Conservation (phyloP, 305 asterid species). For the Fraxinus ornus region DNA sequence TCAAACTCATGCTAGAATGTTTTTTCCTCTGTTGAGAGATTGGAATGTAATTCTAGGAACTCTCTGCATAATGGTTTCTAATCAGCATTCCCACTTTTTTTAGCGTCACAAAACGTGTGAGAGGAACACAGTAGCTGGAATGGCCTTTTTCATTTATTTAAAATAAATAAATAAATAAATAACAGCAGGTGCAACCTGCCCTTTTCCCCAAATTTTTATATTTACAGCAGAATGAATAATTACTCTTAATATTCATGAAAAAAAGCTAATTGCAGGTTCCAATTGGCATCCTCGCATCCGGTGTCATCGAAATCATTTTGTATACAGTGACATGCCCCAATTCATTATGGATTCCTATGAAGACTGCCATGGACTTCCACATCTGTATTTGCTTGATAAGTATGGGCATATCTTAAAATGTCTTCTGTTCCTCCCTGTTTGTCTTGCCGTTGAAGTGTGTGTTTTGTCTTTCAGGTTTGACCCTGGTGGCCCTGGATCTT, state of each 20-base stretch:
- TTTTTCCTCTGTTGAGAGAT: neutral
- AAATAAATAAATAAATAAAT: neutral
- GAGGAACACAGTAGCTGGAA: neutral
- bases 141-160: neutral
- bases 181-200: constrained; percentile 13
- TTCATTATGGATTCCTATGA: constrained; percentile 87
- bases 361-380: constrained; percentile 71
- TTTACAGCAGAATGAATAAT: constrained; percentile 20
- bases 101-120: neutral
- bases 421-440: constrained; percentile 17
- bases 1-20: neutral
- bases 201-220: constrained; percentile 7
- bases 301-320: constrained; percentile 63
- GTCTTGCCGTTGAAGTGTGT: constrained; percentile 11
- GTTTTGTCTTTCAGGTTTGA: constrained; percentile 65
- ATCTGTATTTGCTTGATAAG: constrained; percentile 77
- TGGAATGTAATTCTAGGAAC: neutral
- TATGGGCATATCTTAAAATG: constrained; percentile 30
- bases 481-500: constrained; percentile 88
- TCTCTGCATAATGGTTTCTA: neutral
- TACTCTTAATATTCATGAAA: constrained; percentile 25
- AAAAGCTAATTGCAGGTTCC: constrained; percentile 58
- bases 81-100: neutral
- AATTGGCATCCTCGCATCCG: constrained; percentile 67
- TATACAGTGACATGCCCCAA: constrained; percentile 78